These are phyloP conservation scores for Saccharomycopsis guyanensis DNA, from an alignment of 805 yeast species.

Conservation along the genomic window DNA sequence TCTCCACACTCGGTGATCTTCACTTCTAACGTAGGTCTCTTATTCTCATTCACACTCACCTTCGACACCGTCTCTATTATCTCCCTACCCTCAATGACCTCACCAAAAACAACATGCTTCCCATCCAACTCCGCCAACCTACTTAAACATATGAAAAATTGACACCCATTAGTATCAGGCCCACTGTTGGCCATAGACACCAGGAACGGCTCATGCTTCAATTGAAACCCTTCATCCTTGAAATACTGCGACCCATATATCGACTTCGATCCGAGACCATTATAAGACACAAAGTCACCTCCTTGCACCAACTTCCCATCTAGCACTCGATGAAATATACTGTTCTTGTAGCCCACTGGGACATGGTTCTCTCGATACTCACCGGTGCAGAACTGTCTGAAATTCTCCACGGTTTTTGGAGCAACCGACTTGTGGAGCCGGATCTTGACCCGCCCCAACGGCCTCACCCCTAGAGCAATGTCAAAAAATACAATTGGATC, in stretches of 20 bases:
- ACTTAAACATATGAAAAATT: conserved; percentile 35
- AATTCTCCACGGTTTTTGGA: conserved; percentile 43
- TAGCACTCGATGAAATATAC: conserved; percentile 33
- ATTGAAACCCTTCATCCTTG: conserved; percentile 37
- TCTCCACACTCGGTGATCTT: conserved; percentile 31
- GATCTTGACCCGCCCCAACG: conserved; percentile 38
- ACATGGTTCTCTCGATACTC: conserved; percentile 32
- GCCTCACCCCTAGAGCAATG: conserved; percentile 28
- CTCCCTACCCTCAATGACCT: conserved; percentile 36
- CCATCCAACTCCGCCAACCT: conserved; percentile 35
- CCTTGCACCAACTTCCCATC: conserved; percentile 41
- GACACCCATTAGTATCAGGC: conserved; percentile 39
- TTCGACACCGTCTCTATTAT: conserved; percentile 25
- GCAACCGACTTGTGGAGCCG: conserved; percentile 33
- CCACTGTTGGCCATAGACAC: conserved; percentile 38
- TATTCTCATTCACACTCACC: conserved; percentile 27
- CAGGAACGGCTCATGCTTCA: conserved; percentile 27
- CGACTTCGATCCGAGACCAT: conserved; percentile 37
- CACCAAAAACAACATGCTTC: conserved; percentile 44
- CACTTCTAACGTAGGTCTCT: conserved; percentile 26
- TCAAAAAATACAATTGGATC: conserved; percentile 36
- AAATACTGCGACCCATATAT: conserved; percentile 36
- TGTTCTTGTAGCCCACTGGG: conserved; percentile 38
- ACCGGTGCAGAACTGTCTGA: conserved; percentile 47
- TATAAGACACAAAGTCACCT: conserved; percentile 38